These are phyloP conservation scores for Alternaria incomplexa DNA, from an alignment of 2,329 filamentous ascomycete species.

Conservation along the genomic window DNA sequence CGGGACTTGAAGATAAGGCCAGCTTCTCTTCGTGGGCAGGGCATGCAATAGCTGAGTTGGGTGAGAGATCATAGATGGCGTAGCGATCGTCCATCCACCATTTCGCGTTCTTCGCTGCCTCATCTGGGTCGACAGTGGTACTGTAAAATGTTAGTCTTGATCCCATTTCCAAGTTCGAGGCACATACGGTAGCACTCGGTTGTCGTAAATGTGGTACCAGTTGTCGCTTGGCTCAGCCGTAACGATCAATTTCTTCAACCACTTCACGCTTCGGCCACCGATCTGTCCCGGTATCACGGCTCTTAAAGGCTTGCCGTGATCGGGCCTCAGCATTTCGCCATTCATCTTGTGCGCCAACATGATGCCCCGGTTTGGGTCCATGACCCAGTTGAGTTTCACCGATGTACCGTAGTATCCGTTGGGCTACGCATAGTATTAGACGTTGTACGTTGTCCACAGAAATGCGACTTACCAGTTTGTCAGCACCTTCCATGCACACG, in stretches of 20 bases:
- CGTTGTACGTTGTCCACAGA: background rate
- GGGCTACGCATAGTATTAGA: slow-evolving; percentile 56
- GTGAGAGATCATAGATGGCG: slow-evolving; percentile 89
- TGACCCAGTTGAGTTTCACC: slow-evolving; percentile 84
- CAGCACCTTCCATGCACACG: slow-evolving; percentile 90
- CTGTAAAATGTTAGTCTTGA: slow-evolving; percentile 33
- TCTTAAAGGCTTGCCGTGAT: slow-evolving; percentile 84
- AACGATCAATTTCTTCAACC: slow-evolving; percentile 81
- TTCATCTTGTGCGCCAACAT: slow-evolving; percentile 94
- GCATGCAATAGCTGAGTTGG: slow-evolving; percentile 81
- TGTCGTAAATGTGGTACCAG: slow-evolving; percentile 96
- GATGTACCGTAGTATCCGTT: slow-evolving; percentile 91
- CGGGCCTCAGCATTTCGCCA: slow-evolving; percentile 76
- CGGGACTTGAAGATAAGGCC: slow-evolving; percentile 53
- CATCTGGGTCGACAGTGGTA: slow-evolving; percentile 83
- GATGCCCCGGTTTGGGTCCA: slow-evolving; percentile 82
- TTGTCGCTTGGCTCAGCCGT: slow-evolving; percentile 83
- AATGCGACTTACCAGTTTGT: slow-evolving; percentile 65
- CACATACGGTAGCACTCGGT: slow-evolving; percentile 76
- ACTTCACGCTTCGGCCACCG: slow-evolving; percentile 90
- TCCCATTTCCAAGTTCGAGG: background rate
- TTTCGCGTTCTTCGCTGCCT: slow-evolving; percentile 72
- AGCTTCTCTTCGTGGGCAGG: slow-evolving; percentile 79
- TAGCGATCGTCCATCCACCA: slow-evolving; percentile 91
- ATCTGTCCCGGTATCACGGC: slow-evolving; percentile 90